These are phyloP conservation scores for Aspergillus bombycis DNA, from an alignment of 2,329 filamentous ascomycete species.

Conservation along the genomic window DNA sequence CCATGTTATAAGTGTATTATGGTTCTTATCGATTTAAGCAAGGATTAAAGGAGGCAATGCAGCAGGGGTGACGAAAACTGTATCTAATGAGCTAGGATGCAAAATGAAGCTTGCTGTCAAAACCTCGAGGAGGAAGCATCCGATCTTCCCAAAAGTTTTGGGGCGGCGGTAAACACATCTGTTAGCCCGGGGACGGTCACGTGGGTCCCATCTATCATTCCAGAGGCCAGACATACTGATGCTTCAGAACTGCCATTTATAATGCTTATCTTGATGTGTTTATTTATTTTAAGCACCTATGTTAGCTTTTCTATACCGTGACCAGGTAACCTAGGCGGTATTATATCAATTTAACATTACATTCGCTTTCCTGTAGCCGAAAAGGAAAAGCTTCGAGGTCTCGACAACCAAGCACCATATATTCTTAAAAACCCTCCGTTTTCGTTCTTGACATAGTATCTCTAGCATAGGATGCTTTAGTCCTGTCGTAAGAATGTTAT, in stretches of 20 bases:
- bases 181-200: conserved; percentile 29
- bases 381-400: background rate
- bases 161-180: conserved; percentile 25
- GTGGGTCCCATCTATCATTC: conserved; percentile 10
- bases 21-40: background rate
- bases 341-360: background rate
- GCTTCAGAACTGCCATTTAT: too few species aligned
- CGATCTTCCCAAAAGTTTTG: conserved; percentile 25
- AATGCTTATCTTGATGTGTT: background rate
- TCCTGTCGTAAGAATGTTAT: conserved; percentile 57
- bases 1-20: conserved; percentile 47
- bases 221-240: background rate
- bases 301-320: background rate
- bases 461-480: background rate
- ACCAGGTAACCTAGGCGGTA: background rate
- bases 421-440: background rate
- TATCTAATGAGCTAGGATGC: background rate
- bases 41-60: background rate
- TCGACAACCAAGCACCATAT: background rate
- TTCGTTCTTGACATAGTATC: background rate
- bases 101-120: background rate
- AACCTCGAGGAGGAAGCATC: conserved; percentile 2
- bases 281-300: background rate
- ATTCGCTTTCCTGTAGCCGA: background rate
- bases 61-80: background rate